Base-by-base conservation (phyloP, 2,329 filamentous ascomycete genomes). In the Penicillium oxalicum region DNA sequence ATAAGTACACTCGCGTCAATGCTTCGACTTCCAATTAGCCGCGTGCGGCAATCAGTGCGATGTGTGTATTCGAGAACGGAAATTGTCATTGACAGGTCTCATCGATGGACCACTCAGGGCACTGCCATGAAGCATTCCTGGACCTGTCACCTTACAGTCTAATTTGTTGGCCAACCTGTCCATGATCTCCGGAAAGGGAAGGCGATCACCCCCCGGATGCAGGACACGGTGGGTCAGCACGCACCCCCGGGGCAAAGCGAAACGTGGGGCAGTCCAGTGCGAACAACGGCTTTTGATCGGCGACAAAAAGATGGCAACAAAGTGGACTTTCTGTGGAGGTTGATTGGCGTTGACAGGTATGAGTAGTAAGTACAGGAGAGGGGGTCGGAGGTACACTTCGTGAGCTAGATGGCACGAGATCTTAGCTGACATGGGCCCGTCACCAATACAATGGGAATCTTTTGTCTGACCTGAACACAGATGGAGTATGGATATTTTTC, bases 1-100 rank as follows among this genome's bases (percentile, higher is more conserved):
- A 64, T 67, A 67, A 67, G 61, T 65, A 64, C 55, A 56, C 25
- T 41, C 44, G 42, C 52, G 38, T 55, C 40, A 48, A 56, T 50
- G 42, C 41, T 29, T 37, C 35, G 29, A 35, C 24, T 45, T 43
- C 32, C 25, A 43, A 36, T 29, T 39, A 37, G 40, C 60, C 53
- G 56, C 26, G 58, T 57, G 52, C 57, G 61, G 53, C 26, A 9
- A 38, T 18, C 43, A 32, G 12, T 9, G 28, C 42, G 45, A 32
- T 49, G 50, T 18, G 35, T 33, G 0, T 47, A 45, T 36, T 39
- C 42, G 47, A 45, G 45, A 58, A 49, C 52, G 50, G 57, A 55
- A 47, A 44, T 7, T 11, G 24, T 35, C 40, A 48, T 35, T 34
- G 44, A 43, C 36, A 26, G 25, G 13, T 4, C 29, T 32, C 29